Base-by-base conservation (phyloP, 148 eudicot species). In the Persicaria maculosa region DNA sequence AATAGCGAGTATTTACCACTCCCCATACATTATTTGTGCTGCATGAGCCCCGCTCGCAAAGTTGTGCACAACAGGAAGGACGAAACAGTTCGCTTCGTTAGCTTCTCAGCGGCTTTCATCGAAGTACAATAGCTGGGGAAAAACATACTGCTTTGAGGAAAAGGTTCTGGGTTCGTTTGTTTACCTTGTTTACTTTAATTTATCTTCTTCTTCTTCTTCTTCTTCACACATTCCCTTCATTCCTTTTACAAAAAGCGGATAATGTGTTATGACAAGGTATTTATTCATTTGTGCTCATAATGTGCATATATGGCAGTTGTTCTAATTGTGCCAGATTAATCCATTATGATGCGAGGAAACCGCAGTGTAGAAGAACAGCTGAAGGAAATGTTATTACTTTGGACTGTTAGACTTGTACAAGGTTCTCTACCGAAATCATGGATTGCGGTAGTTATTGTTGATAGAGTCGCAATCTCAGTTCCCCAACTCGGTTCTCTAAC, bases 91-190 rank as follows among this genome's bases (percentile, higher is more conserved):
- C 15, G 6, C 12, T 52, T 8, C 40, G 25, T 6, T 31, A 2
- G 68, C 68, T 55, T 55, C 59, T 55, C 61, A 55, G 19, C 22
- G 19, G 58, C 58, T 54, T 31, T 57, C 62, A 59, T 20, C 12
- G 11, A 8, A 48, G 52, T 48, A 48, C 2, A 48, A 14, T 8
- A 62, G 22, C 59, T 1, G 59, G 20, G n/a, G 31, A 7, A 16
- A 65, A 36, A 7, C 19, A 43, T 65, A 55, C 17, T 17, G 6
- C 17, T 9, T 55, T 19, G 22, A 17, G 20, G n/a, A 57, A 16
- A 57, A 5, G 31, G 31, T 19, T 57, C 16, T 6, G 12, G 40
- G 70, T 40, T 65, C 46, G 40, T 5, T 64, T 64, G 17, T 11
- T 31, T 61, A 1, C 17, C 31, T 58, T 58, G 64, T 20, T n/a